A percentile compares a stretch with the other conserved stretches of the same genome.
Conservation (phyloP, 1,284 basidiomycete genomes). For the Pyrrhoderma noxium region DNA sequence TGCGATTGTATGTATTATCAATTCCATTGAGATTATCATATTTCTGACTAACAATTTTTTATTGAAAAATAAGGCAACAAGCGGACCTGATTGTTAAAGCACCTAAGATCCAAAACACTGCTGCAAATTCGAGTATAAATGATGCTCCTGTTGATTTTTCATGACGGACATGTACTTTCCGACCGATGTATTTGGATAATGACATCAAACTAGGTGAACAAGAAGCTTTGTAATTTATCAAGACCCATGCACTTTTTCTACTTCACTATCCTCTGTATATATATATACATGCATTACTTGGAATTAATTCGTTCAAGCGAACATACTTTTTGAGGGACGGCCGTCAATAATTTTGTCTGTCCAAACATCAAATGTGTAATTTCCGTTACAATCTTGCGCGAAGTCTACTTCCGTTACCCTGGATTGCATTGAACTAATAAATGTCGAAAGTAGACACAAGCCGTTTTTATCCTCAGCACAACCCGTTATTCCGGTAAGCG, state of each 20-base stretch:
- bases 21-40: not conserved
- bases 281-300: no score
- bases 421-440: constrained; percentile 41
- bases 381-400: constrained; percentile 36
- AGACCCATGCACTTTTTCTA: no score
- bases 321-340: constrained; percentile 22
- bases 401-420: constrained; percentile 42
- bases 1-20: constrained; percentile 54
- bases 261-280: no score
- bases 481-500: constrained; percentile 50
- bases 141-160: no score
- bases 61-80: constrained; percentile 47
- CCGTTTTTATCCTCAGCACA: constrained; percentile 46
- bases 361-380: constrained; percentile 34
- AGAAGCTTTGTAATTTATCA: no score
- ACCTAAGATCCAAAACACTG: constrained; percentile 29
- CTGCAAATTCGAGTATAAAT: no score
- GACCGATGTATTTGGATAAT: no score
- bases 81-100: constrained; percentile 49
- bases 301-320: no score
- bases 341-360: constrained; percentile 35
- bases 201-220: no score
- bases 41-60: not conserved
- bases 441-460: constrained; percentile 45
- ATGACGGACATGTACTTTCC: no score